Evolutionary conservation across 805 yeast species (phyloP).

Genomic region (Candida ficus): DNA sequence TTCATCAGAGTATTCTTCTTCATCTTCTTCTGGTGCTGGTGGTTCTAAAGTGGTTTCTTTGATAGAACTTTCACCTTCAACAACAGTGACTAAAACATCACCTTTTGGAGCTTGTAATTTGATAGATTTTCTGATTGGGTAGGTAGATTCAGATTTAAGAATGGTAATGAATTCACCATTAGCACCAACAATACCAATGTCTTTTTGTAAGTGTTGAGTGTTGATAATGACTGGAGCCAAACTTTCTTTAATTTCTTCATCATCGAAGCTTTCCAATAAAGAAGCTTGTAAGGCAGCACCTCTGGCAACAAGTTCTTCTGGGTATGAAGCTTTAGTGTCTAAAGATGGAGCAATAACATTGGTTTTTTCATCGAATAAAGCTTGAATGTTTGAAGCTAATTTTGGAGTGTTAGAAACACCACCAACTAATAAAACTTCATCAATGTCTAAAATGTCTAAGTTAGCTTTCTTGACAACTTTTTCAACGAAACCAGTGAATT

Average conservation of each 20-base stretch:
- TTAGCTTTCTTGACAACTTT: slow-evolving; percentile 74
- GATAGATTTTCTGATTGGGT: slow-evolving; percentile 79
- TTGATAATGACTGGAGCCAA: slow-evolving; percentile 78
- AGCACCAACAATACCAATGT: slow-evolving; percentile 78
- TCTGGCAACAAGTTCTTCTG: slow-evolving; percentile 84
- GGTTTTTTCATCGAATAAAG: slow-evolving; percentile 77
- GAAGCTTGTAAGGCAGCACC: slow-evolving; percentile 98
- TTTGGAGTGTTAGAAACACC: slow-evolving; percentile 93
- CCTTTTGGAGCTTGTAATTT: slow-evolving; percentile 56
- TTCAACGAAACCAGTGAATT: slow-evolving; percentile 74
- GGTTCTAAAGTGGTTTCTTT: slow-evolving; percentile 77
- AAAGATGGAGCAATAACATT: slow-evolving; percentile 69
- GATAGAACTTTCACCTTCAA: slow-evolving; percentile 81
- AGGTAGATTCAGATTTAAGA: slow-evolving; percentile 78
- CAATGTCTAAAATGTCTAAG: slow-evolving; percentile 78
- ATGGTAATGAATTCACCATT: slow-evolving; percentile 70
- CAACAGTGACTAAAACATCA: slow-evolving; percentile 63
- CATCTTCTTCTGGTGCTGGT: slow-evolving; percentile 47
- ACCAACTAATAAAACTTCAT: slow-evolving; percentile 89
- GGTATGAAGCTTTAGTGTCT: slow-evolving; percentile 76
- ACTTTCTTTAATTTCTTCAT: slow-evolving; percentile 75
- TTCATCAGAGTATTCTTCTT: slow-evolving; percentile 59
- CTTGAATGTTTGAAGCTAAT: slow-evolving; percentile 67
- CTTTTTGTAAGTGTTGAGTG: slow-evolving; percentile 79
- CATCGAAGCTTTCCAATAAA: slow-evolving; percentile 72